Conservation (phyloP, 2,329 filamentous ascomycete species). For the Hypoxylon sp. region DNA sequence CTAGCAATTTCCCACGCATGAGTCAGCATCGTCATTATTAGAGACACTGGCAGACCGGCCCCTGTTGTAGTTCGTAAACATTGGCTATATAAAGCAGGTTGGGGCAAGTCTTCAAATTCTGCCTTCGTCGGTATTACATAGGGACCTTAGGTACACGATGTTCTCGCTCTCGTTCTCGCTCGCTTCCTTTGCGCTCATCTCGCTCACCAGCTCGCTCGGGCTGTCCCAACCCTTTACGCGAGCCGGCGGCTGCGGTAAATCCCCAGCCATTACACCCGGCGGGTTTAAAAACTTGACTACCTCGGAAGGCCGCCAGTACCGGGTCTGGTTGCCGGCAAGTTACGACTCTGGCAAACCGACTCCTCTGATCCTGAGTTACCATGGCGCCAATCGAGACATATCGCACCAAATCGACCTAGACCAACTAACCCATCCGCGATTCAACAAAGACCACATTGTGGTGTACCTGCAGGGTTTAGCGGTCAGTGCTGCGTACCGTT, state of each 20-base stretch:
- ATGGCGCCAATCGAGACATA: slow-evolving; percentile 48
- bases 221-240: slow-evolving; percentile 13
- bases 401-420: slow-evolving; percentile 44
- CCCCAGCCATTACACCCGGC: slow-evolving; percentile 26
- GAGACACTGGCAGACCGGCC: background rate
- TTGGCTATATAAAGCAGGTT: background rate
- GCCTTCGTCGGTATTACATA: background rate
- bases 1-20: background rate
- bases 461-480: slow-evolving; percentile 49
- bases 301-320: slow-evolving; percentile 40
- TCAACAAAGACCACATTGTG: slow-evolving; percentile 48
- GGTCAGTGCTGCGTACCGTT: slow-evolving; percentile 24
- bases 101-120: background rate
- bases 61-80: background rate
- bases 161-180: slow-evolving; percentile 24
- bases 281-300: slow-evolving; percentile 41
- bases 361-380: slow-evolving; percentile 50
- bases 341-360: slow-evolving; percentile 41
- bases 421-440: slow-evolving; percentile 38
- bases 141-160: slow-evolving; percentile 16
- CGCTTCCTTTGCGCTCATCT: slow-evolving; percentile 24
- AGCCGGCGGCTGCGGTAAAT: slow-evolving; percentile 34
- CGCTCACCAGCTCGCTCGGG: slow-evolving; percentile 27
- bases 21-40: slow-evolving; percentile 15
- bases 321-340: slow-evolving; percentile 45